Percentiles rank a stretch among this genome's conserved stretches.
Evolutionary conservation across 2,329 filamentous ascomycete species (phyloP).

Genomic region (Aspergillus sergii): DNA sequence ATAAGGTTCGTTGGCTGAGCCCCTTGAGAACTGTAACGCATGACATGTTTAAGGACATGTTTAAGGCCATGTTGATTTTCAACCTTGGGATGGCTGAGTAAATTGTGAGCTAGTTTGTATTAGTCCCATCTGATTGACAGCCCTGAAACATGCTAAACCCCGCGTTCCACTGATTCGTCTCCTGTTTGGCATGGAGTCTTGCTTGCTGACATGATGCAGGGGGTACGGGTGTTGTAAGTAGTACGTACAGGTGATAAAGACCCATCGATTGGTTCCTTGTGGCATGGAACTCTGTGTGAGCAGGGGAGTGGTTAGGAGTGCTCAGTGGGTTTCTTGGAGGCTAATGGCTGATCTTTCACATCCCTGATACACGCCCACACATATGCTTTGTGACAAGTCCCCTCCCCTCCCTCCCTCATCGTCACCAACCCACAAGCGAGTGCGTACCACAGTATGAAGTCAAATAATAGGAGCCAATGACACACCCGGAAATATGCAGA

Average conservation of each 20-base stretch:
- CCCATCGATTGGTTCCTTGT: neutral
- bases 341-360: neutral
- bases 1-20: neutral
- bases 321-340: neutral
- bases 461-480: neutral
- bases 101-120: neutral
- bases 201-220: neutral
- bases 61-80: neutral
- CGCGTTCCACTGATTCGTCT: slow-evolving; percentile 2
- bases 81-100: neutral
- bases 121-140: slow-evolving; percentile 1
- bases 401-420: no score
- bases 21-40: neutral
- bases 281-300: neutral
- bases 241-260: neutral
- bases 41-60: neutral
- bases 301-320: neutral
- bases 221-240: neutral
- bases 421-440: neutral
- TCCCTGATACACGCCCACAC: neutral
- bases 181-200: neutral
- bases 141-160: slow-evolving; percentile 8
- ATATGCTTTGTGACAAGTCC: neutral
- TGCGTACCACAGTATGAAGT: neutral
- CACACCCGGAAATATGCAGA: neutral